Evolutionary conservation across 805 yeast genomes (phyloP), one percentile per base, ranked within the genome.

Genomic region (Candida sakaeoensis): DNA sequence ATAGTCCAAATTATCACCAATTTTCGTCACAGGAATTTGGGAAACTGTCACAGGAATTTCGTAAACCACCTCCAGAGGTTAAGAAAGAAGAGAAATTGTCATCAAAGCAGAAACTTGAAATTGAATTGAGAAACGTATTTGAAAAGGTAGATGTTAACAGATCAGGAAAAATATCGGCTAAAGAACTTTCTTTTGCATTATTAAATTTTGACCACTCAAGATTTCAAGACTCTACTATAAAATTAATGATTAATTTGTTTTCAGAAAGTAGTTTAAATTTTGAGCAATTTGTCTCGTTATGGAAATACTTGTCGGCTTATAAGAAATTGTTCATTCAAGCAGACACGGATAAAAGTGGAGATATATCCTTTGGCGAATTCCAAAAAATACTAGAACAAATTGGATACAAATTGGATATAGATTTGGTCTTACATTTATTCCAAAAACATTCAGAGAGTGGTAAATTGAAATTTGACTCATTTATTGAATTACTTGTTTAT

Each of bases 401-500:
- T 44, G 88, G 88, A 2, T 83, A 81, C 61, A 70, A 74, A 33
- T 60, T 83, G 35, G 73, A 79, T 39, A 68, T 76, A 13, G 76
- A 72, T 48, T 69, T 79, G 47, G 79, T 79, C 18, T 65, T 75
- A 33, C 77, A 74, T 51, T 60, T 83, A 41, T 82, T 80, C 53
- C 75, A 70, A 47, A 72, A 71, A 42, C 82, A 79, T 53, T 28
- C 39, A n/a, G 70, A 80, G 31, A 54, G 57, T 46, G 73, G 73
- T 1, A 66, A 61, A 42, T 55, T 87, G 60, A 79, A 84, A 43
- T 87, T 87, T 58, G 95, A 87, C 57, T 73, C 79, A 57, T 87
- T 87, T 60, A 88, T 87, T 18, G 95, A 87, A 55, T 73, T 85
- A 39, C 70, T 87, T 48, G 84, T 86, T 13, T 83, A 86, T 72